A percentile compares a stretch with the other conserved stretches of the same genome.
These are phyloP conservation scores for Aspergillus pseudoglaucus DNA, from an alignment of 2,329 filamentous ascomycete genomes.

Conservation along the genomic window DNA sequence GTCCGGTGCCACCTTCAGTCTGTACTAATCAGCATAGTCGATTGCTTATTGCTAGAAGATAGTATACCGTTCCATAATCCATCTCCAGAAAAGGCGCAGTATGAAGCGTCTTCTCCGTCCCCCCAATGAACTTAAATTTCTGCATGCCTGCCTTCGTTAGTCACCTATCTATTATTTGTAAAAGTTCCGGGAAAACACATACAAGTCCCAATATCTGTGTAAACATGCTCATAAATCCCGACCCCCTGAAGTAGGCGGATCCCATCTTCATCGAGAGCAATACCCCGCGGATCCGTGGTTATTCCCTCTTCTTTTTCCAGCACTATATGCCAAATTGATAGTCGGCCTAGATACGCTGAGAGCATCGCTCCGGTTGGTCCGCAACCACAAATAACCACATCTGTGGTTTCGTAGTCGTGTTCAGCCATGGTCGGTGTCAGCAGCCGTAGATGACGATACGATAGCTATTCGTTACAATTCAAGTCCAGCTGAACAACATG, in stretches of 20 bases:
- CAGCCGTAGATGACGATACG: no score
- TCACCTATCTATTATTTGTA: not conserved
- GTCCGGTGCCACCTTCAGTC: constrained; percentile 23
- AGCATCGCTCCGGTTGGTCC: constrained; percentile 28
- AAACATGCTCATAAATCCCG: constrained; percentile 22
- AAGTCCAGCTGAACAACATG: no score
- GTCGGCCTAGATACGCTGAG: constrained; percentile 19
- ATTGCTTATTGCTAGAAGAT: not conserved
- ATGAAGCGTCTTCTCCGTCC: constrained; percentile 12
- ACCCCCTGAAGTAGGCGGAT: constrained; percentile 24
- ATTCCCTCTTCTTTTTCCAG: constrained; percentile 25
- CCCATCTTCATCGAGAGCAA: constrained; percentile 29
- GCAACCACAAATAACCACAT: constrained; percentile 29
- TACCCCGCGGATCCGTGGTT: constrained; percentile 27
- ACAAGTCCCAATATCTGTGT: constrained; percentile 23
- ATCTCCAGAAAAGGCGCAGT: constrained; percentile 18
- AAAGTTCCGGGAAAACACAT: not conserved
- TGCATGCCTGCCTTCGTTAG: constrained; percentile 10
- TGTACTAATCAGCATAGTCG: not conserved
- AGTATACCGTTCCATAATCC: constrained; percentile 13
- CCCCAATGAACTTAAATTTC: constrained; percentile 20
- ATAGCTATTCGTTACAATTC: no score
- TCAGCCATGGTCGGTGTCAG: not conserved
- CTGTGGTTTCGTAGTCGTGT: constrained; percentile 13
- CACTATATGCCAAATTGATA: constrained; percentile 19